Evolutionary conservation across 352 stramenopile genomes (phyloP).

Genomic region (Phytophthora agathidicida): DNA sequence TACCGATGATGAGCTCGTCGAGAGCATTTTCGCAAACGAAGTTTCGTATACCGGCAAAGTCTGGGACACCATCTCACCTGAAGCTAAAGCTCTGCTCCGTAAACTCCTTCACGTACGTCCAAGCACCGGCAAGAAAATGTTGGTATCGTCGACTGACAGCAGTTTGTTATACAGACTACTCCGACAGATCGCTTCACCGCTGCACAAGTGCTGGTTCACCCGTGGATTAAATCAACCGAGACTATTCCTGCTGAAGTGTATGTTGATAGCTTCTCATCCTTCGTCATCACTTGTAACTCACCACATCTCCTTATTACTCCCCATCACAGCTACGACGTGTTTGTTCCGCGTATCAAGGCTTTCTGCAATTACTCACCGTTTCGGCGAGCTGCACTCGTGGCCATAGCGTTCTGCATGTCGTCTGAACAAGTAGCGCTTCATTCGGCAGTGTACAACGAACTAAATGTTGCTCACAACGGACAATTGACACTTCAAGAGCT

Average conservation of each 20-base stretch:
- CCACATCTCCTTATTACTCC: conserved; percentile 1
- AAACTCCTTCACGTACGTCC: conserved; percentile 71
- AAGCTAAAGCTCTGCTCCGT: conserved; percentile 75
- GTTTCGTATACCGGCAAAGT: conserved; percentile 53
- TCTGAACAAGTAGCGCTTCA: conserved; percentile 59
- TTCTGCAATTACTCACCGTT: conserved; percentile 77
- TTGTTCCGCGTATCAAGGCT: conserved; percentile 64
- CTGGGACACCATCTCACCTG: conserved; percentile 61
- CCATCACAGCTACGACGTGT: conserved; percentile 56
- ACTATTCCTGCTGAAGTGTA: conserved; percentile 48
- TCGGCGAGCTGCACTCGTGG: conserved; percentile 64
- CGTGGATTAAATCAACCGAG: conserved; percentile 73
- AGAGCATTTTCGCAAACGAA: conserved; percentile 76
- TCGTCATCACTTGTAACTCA: too few relatives aligned
- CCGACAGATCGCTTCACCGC: conserved; percentile 60
- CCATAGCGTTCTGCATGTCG: conserved; percentile 74
- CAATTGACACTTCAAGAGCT: conserved; percentile 76
- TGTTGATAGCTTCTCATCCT: not conserved
- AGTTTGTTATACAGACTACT: conserved; percentile 43
- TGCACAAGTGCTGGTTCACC: conserved; percentile 65
- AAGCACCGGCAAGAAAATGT: too few relatives aligned
- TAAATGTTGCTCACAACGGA: conserved; percentile 79
- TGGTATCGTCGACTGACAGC: not conserved
- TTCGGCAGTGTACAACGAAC: conserved; percentile 77
- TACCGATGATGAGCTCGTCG: conserved; percentile 75